These are phyloP conservation scores for Leptographium galeiforme DNA, from an alignment of 2,329 filamentous ascomycete species.

Conservation along the genomic window DNA sequence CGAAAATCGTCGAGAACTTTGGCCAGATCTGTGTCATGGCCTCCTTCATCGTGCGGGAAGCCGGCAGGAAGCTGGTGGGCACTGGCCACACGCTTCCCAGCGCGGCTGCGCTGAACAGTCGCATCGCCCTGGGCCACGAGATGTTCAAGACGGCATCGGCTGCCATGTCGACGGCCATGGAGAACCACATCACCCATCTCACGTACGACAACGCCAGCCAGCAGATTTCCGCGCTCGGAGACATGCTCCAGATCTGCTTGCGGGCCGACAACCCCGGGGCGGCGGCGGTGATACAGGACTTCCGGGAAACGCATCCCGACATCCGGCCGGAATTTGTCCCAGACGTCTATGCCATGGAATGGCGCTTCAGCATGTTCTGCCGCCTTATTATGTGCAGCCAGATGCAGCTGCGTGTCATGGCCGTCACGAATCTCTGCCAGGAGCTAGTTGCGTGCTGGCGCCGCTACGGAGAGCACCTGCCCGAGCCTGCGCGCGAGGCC, in stretches of 20 bases:
- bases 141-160: slow-evolving; percentile 29
- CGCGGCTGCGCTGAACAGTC: slow-evolving; percentile 4
- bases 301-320: slow-evolving; percentile 21
- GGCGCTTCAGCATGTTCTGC: slow-evolving; percentile 56
- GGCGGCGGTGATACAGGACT: slow-evolving; percentile 18
- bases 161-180: slow-evolving; percentile 32
- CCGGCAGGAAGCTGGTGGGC: slow-evolving; percentile 13
- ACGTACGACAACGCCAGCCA: slow-evolving; percentile 27
- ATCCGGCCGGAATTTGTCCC: slow-evolving; percentile 25
- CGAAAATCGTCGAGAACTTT: slow-evolving; percentile 32
- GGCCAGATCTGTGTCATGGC: slow-evolving; percentile 23
- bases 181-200: slow-evolving; percentile 41
- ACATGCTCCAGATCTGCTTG: slow-evolving; percentile 30
- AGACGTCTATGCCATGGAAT: slow-evolving; percentile 45
- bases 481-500: slow-evolving; percentile 18
- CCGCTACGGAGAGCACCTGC: slow-evolving; percentile 33
- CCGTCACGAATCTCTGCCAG: slow-evolving; percentile 58
- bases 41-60: slow-evolving; percentile 20
- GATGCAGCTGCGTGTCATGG: slow-evolving; percentile 79
- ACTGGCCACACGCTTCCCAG: background rate
- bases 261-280: slow-evolving; percentile 23
- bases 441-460: slow-evolving; percentile 58
- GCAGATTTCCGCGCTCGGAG: slow-evolving; percentile 27
- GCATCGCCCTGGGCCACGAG: slow-evolving; percentile 16
- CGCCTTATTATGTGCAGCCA: slow-evolving; percentile 70